Conservation (phyloP, 2,329 filamentous ascomycete species). For the Ophiostoma novo-ulmi region DNA sequence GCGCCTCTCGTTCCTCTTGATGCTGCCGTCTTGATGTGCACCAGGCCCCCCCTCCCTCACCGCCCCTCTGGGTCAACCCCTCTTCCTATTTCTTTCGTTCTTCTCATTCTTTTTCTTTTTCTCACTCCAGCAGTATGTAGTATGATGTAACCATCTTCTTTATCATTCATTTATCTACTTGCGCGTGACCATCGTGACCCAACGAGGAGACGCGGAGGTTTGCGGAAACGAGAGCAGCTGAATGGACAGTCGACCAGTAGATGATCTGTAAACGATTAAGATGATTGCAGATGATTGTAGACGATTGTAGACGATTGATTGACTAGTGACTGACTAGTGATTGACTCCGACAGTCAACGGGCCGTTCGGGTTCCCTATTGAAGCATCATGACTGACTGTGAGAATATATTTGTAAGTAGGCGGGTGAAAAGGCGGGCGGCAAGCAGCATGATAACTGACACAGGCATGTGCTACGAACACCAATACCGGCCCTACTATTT, state of each 20-base stretch:
- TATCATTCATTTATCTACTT: neutral
- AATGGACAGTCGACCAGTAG: neutral
- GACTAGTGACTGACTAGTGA: neutral
- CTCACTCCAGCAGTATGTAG: neutral
- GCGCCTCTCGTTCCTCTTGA: neutral
- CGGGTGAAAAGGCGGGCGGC: neutral
- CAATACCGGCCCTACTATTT: conserved; percentile 2
- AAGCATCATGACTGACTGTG: neutral
- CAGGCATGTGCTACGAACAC: neutral
- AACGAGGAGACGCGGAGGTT: conserved; percentile 5
- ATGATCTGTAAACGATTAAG: neutral
- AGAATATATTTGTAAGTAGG: neutral
- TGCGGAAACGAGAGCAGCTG: conserved; percentile 2
- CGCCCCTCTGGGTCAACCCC: conserved; percentile 21
- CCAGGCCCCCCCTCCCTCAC: conserved; percentile 14
- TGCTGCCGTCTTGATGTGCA: conserved; percentile 16
- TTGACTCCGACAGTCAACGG: neutral
- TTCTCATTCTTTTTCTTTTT: conserved; percentile 3
- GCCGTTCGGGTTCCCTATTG: neutral
- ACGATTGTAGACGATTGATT: too few relatives aligned
- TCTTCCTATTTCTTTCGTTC: conserved; percentile 5
- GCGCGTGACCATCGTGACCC: neutral
- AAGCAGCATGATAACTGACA: neutral
- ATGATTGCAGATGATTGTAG: too few relatives aligned
- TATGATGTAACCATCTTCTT: conserved; percentile 11